These are phyloP conservation scores for Colletotrichum sp. DNA, from an alignment of 2,329 filamentous ascomycete genomes.

Conservation along the genomic window DNA sequence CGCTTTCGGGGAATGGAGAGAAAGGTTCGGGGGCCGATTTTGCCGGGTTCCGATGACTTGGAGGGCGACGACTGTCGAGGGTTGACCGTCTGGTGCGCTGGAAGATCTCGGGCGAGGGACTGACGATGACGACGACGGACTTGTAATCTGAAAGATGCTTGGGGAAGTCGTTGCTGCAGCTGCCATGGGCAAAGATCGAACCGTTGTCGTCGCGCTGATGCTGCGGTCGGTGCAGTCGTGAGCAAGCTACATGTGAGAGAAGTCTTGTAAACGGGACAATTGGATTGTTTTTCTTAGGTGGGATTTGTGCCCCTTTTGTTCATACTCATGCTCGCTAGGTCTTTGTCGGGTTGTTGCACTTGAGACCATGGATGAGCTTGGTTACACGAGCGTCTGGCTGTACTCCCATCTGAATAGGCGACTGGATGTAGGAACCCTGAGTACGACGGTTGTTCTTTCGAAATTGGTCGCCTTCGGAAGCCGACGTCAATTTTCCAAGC, in stretches of 20 bases:
- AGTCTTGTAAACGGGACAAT: neutral
- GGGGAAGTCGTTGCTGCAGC: no score
- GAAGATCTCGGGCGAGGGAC: neutral
- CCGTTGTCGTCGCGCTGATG: neutral
- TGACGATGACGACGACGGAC: neutral
- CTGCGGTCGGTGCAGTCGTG: neutral
- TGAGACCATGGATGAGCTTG: neutral
- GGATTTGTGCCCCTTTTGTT: neutral
- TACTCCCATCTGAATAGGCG: neutral
- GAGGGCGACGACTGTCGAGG: neutral
- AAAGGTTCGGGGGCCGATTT: neutral
- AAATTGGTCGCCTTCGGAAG: neutral
- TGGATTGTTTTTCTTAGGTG: accelerated
- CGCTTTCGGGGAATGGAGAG: neutral
- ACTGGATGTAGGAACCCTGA: neutral
- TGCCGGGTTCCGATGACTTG: neutral
- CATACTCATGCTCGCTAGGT: neutral
- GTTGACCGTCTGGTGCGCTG: neutral
- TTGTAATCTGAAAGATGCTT: no score
- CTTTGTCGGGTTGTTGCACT: neutral
- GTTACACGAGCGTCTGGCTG: neutral
- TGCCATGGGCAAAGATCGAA: no score
- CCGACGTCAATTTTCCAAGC: neutral
- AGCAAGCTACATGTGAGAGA: neutral
- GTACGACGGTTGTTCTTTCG: neutral